Base-by-base conservation (phyloP, 1,284 basidiomycete species). In the Gyrodon tennesseensis region DNA sequence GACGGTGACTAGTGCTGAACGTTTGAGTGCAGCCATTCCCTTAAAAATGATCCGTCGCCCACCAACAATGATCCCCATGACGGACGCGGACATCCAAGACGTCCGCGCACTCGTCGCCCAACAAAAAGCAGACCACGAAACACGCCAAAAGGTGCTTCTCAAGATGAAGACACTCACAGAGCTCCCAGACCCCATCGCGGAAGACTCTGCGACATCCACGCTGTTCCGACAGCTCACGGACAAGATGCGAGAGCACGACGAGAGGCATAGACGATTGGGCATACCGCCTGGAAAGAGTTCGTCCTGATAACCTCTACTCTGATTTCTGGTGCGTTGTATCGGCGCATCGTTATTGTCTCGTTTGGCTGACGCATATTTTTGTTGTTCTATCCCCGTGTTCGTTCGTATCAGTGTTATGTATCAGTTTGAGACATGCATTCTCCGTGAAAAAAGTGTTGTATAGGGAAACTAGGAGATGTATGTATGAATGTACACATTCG, bases 41-140 rank as follows among this genome's bases (percentile, higher is more conserved):
- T 25, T 18, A n/a, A 41, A 41, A 29, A 63, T 92, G 90, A 90
- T 92, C 73, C 86, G 91, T 61, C 81, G 90, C 61, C 80, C 83
- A 34, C 90, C 90, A 11, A 91, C 91, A 3, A 81, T 89, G 65
- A 88, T 92, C 67, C 81, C 83, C 31, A 86, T 92, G 83, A 84
- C 79, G 68, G 90, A 91, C 71, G 76, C 80, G 37, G 90, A 92
- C 73, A 86, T 92, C 40, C 87, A 91, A 77, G 88, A 91, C 67
- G 80, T 91, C 52, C 84, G 89, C 46, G 84, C 86, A 55, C 76
- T 86, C 66, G 78, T 90, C 34, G 79, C 80, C 19, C 80, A 83
- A 70, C 84, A 86, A 71, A 86, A 83, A 71, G 73, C 78, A 16
- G 82, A 83, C 5, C 77, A 76, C 16, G 73, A 75, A 65, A 71